These are phyloP conservation scores for Alternaria gansuensis DNA, from an alignment of 2,329 filamentous ascomycete species.

Conservation along the genomic window DNA sequence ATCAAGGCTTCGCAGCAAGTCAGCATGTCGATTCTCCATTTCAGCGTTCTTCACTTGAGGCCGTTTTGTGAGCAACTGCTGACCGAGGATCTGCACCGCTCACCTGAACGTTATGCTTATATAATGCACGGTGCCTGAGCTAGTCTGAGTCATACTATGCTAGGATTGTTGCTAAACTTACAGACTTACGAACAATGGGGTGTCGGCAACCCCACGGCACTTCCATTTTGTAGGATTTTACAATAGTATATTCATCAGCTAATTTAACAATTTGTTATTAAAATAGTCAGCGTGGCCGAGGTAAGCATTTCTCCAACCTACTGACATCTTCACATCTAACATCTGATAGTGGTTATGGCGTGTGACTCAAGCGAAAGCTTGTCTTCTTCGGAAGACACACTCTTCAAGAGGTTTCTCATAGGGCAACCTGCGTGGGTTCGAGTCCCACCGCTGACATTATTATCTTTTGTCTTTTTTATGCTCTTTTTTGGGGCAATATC, in stretches of 20 bases:
- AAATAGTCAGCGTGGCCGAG: slow-evolving; percentile 1
- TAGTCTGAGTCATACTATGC: not conserved
- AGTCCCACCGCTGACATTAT: slow-evolving; percentile 17
- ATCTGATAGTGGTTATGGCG: slow-evolving; percentile 16
- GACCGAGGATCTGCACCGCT: not conserved
- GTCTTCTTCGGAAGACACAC: slow-evolving; percentile 2
- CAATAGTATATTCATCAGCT: not conserved
- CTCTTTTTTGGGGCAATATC: not conserved
- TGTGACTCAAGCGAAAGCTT: slow-evolving; percentile 20
- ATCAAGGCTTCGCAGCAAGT: not conserved
- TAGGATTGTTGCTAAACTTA: not conserved
- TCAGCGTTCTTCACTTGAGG: not conserved
- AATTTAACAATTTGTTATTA: not conserved
- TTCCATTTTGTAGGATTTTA: not conserved
- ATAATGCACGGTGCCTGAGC: not conserved
- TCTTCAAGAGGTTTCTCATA: slow-evolving; percentile 14
- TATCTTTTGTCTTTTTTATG: not conserved
- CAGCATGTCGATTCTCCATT: not conserved
- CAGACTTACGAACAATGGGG: not conserved
- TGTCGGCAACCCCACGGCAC: not conserved
- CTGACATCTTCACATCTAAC: slow-evolving; percentile 2
- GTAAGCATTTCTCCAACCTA: not conserved
- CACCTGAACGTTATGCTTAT: not conserved
- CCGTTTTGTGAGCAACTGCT: not conserved
- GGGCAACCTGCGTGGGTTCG: slow-evolving; percentile 20